Percentiles rank a stretch among this genome's conserved stretches.
Conservation (phyloP, 495 filamentous ascomycete genomes). For the Mycothermus thermophilus region DNA sequence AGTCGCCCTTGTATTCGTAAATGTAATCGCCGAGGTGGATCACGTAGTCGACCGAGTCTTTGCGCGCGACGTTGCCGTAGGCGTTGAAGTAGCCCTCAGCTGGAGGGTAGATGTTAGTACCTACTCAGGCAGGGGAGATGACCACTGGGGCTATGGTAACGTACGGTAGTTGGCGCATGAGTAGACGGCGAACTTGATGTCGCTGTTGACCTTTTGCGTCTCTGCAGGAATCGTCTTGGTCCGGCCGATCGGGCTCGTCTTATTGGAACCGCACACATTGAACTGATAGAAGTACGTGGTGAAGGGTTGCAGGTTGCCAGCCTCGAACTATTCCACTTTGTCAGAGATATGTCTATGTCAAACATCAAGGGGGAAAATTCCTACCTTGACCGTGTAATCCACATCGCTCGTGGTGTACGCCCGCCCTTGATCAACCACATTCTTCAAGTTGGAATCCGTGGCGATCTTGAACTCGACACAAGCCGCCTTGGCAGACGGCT, state of each 20-base stretch:
- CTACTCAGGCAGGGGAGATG: conserved; percentile 2
- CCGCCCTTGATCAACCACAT: conserved; percentile 17
- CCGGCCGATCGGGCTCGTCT: conserved; percentile 33
- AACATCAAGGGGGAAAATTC: no score
- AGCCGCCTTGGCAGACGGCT: conserved; percentile 33
- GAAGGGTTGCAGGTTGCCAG: conserved; percentile 41
- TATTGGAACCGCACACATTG: conserved; percentile 35
- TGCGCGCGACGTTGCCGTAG: conserved; percentile 50
- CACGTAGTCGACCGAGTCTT: conserved; percentile 54
- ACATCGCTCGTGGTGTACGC: conserved; percentile 53
- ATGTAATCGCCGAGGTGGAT: conserved; percentile 56
- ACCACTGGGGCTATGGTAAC: no score
- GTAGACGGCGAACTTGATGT: conserved; percentile 40
- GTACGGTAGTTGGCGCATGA: conserved; percentile 44
- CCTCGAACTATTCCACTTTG: conserved; percentile 38
- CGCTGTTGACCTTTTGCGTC: conserved; percentile 22
- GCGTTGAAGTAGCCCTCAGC: conserved; percentile 45
- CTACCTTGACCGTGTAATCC: conserved; percentile 54
- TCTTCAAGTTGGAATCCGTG: conserved; percentile 24
- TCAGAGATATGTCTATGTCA: no score
- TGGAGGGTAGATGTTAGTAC: conserved; percentile 3
- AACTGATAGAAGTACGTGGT: conserved; percentile 50
- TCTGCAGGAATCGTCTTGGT: conserved; percentile 40
- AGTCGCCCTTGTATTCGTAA: conserved; percentile 45
- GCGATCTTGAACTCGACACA: conserved; percentile 42